Percentiles rank a stretch among this genome's conserved stretches.
Evolutionary conservation across 495 filamentous ascomycete genomes (phyloP).

Genomic region (Xylaria intraflava): DNA sequence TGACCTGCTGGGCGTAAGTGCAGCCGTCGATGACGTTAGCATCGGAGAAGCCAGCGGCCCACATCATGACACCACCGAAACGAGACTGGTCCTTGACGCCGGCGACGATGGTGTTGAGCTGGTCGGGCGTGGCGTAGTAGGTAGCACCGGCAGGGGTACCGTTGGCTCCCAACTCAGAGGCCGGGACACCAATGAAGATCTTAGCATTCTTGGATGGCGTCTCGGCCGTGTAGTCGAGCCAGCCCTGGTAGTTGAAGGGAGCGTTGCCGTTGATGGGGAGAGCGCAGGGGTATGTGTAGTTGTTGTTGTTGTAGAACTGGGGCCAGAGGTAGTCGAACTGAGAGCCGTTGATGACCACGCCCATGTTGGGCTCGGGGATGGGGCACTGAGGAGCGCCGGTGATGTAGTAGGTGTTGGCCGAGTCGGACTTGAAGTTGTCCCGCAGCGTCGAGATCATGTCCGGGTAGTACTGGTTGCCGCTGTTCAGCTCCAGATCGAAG

Average conservation of each 20-base stretch:
- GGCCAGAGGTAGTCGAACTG: conserved; percentile 45
- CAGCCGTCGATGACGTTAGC: conserved; percentile 35
- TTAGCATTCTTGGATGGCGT: conserved; percentile 36
- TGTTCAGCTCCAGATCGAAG: conserved; percentile 44
- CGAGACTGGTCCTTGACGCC: conserved; percentile 28
- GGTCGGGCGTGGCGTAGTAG: conserved; percentile 38
- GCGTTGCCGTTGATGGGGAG: conserved; percentile 29
- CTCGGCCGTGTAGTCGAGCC: conserved; percentile 37
- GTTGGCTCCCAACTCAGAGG: conserved; percentile 33
- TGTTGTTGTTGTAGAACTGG: conserved; percentile 42
- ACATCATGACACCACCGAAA: conserved; percentile 51
- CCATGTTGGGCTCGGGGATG: conserved; percentile 49
- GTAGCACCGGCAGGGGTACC: conserved; percentile 32
- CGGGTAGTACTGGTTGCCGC: conserved; percentile 37
- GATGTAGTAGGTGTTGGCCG: conserved; percentile 46
- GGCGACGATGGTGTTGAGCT: conserved; percentile 31
- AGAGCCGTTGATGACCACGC: conserved; percentile 39
- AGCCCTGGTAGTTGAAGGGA: conserved; percentile 38
- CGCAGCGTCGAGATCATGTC: conserved; percentile 42
- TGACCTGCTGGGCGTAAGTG: conserved; percentile 36
- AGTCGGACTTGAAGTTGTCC: conserved; percentile 35
- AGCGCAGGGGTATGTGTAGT: conserved; percentile 26
- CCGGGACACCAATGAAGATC: conserved; percentile 46
- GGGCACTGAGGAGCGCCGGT: conserved; percentile 53
- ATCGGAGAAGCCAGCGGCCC: conserved; percentile 45